phyloP scores from a whole-genome alignment of 176 grass and related monocot species.

The Carex myosuroides region DNA sequence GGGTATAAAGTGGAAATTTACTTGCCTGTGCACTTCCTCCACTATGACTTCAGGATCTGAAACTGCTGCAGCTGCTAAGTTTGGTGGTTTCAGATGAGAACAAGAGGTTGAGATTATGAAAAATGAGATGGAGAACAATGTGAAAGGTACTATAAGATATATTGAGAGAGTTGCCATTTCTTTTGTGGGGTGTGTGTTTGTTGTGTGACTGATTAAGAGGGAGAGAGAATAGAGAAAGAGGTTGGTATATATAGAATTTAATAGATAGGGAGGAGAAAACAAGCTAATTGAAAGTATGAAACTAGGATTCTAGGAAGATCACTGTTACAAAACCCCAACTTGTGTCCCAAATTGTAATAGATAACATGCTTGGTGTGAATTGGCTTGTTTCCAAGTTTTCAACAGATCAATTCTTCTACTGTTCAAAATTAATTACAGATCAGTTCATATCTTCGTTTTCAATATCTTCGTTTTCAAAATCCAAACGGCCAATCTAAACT shows the following conservation, averaged over 20 bases:
- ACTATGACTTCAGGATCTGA: slow-evolving; percentile 17
- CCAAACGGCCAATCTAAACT: too few species aligned
- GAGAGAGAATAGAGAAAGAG: background rate
- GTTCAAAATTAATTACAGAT: background rate
- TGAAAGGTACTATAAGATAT: background rate
- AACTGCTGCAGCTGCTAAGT: slow-evolving; percentile 6
- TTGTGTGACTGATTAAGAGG: background rate
- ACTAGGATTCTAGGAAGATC: background rate
- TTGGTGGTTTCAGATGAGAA: background rate
- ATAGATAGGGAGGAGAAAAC: background rate
- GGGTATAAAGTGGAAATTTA: background rate
- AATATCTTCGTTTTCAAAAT: too few species aligned
- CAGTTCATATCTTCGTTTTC: too few species aligned
- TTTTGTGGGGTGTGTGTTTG: background rate
- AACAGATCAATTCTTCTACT: background rate
- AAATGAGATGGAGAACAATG: background rate
- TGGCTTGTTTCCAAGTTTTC: background rate
- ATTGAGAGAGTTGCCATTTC: background rate
- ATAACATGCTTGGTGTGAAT: background rate
- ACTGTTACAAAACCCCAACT: slow-evolving; percentile 7
- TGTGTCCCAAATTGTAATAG: background rate
- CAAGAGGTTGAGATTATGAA: background rate
- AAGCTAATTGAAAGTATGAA: background rate
- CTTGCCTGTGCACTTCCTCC: slow-evolving; percentile 26
- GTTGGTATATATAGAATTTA: background rate